Base-by-base conservation (phyloP, 2,329 filamentous ascomycete genomes). In the Colletotrichum coccodes region DNA sequence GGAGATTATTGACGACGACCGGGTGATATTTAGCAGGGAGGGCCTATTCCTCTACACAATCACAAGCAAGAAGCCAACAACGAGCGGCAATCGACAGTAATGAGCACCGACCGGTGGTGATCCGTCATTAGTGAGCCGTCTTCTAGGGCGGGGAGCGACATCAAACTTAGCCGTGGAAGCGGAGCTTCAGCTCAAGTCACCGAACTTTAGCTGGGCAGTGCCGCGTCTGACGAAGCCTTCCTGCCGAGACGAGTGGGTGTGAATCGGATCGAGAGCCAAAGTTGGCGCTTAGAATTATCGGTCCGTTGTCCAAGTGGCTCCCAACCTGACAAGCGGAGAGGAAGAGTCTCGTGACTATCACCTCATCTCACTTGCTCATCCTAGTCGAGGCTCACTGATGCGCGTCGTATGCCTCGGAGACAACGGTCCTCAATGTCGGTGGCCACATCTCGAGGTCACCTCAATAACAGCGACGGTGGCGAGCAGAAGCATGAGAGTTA, bases 1-100 rank as follows among this genome's bases (percentile, higher is more conserved):
- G 40, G 89, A 92, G 74, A 78, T 92, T 42, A 81, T 82, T 50
- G 91, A 93, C 73, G 86, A 90, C 68, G 89, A 91, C 71, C 81
- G 85, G 32, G 81, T 85, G 1, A 79, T 84, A 3, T 91, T 90
- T 75, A 85, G 84, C 71, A 84, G 88, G 53, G 82, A 90, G 71
- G 83, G 82, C 2, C 78, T 92, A 26, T 91, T 90, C 74, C 82
- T 92, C 60, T 91, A 89, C 74, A 83, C 86, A 12, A 86, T 91
- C 71, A 83, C 79, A 64, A 82, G 79, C 71, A 84, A 82, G 53
- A 70, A 70, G 69, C 47, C 62, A 58, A 34, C n/a, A 11, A 23
- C 36, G 30, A 58, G 46, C 23, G 54, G 46, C 8, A 50, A 28
- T 28, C 52, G 28, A 26, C 46, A 57, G 46, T 46, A 28, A 60